Percentiles rank a stretch among this genome's conserved stretches.
Conservation (phyloP, 192 early-diverging fungal genomes). For the Backusella macrospora region DNA sequence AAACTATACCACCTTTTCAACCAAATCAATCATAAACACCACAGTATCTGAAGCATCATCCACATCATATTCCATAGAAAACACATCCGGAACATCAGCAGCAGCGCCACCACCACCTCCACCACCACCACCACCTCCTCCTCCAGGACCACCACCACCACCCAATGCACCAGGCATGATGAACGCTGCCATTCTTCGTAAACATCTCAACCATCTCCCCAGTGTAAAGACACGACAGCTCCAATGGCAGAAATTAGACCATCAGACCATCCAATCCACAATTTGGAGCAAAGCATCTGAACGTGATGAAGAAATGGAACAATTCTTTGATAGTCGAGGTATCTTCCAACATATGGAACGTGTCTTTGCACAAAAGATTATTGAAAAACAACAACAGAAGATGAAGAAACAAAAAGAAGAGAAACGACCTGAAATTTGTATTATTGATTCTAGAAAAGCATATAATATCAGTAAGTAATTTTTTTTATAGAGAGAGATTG, state of each 20-base stretch:
- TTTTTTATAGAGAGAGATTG: too few species aligned
- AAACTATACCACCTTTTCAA: not conserved
- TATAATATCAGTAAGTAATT: slow-evolving; percentile 62
- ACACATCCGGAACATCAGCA: slow-evolving; percentile 18
- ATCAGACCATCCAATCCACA: slow-evolving; percentile 28
- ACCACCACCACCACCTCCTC: slow-evolving; percentile 1
- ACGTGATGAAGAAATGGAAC: slow-evolving; percentile 17
- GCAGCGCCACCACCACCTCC: too few species aligned
- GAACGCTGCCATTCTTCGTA: slow-evolving; percentile 17
- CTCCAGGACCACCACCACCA: slow-evolving; percentile 31
- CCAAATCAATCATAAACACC: not conserved
- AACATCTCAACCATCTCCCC: slow-evolving; percentile 28
- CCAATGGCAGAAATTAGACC: slow-evolving; percentile 39
- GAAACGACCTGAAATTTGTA: slow-evolving; percentile 63
- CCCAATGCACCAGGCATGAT: slow-evolving; percentile 22
- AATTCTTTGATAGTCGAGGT: slow-evolving; percentile 27
- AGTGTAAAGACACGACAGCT: slow-evolving; percentile 31
- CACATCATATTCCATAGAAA: not conserved
- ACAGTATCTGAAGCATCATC: not conserved
- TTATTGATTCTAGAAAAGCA: slow-evolving; percentile 72
- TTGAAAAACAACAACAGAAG: slow-evolving; percentile 18
- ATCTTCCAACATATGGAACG: slow-evolving; percentile 31
- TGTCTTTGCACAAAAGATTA: slow-evolving; percentile 33
- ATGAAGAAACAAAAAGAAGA: slow-evolving; percentile 46
- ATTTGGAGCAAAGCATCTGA: slow-evolving; percentile 26